Conservation (phyloP, 371 early-diverging fungal species). For the Apophysomyces ossiformis region DNA sequence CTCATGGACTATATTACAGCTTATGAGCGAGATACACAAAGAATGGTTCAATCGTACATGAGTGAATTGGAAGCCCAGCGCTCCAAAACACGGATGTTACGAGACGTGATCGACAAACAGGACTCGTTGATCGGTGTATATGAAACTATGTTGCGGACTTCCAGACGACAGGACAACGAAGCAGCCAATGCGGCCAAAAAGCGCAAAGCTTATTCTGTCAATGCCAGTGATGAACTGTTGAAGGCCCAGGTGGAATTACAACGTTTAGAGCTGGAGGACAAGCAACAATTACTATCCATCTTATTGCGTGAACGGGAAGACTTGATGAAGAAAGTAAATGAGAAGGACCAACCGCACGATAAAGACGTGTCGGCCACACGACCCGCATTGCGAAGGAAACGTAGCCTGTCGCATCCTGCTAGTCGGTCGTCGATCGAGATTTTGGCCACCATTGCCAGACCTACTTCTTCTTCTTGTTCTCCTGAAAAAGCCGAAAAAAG, state of each 20-base stretch:
- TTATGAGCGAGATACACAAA: slow-evolving; percentile 37
- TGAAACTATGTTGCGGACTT: slow-evolving; percentile 16
- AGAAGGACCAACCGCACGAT: not conserved
- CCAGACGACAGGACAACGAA: not conserved
- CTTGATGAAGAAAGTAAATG: not conserved
- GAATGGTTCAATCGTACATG: slow-evolving; percentile 36
- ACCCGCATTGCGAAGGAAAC: not conserved
- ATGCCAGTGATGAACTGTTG: not conserved
- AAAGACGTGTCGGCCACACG: not conserved
- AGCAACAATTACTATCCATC: not conserved
- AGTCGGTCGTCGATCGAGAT: not conserved
- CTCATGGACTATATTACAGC: slow-evolving; percentile 7
- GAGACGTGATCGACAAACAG: slow-evolving; percentile 42
- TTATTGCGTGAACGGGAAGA: not conserved
- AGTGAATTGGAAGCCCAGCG: slow-evolving; percentile 36
- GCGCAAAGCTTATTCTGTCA: not conserved
- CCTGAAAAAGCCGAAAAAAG: not conserved
- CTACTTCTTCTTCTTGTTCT: not conserved
- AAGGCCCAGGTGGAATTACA: slow-evolving; percentile 3
- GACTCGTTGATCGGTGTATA: slow-evolving; percentile 40
- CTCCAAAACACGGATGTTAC: slow-evolving; percentile 26
- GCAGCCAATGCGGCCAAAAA: not conserved
- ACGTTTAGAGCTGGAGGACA: not conserved
- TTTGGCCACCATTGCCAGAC: not conserved
- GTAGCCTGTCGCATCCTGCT: not conserved